A percentile compares a stretch with the other conserved stretches of the same genome.
These are phyloP conservation scores for Achaetomiella virescens DNA, from an alignment of 495 filamentous ascomycete genomes.

Conservation along the genomic window DNA sequence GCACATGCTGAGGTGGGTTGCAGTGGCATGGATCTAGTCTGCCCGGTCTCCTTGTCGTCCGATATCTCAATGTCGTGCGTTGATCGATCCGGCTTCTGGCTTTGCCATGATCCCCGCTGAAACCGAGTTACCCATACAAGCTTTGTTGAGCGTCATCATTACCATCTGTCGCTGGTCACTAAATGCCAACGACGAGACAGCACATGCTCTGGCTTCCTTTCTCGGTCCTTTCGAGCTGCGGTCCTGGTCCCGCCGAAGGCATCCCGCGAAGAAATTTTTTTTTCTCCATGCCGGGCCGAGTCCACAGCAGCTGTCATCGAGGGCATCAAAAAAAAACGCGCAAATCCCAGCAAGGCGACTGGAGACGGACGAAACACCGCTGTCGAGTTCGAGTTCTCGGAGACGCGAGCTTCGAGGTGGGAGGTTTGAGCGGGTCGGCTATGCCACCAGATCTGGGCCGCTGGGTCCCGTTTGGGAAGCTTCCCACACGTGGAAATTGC, in stretches of 20 bases:
- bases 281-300: not conserved
- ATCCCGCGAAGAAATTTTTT: not conserved
- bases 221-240: not conserved
- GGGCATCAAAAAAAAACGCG: not conserved
- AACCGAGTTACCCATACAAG: not conserved
- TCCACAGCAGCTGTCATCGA: not conserved
- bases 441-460: conserved; percentile 4
- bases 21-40: not conserved
- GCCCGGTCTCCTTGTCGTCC: not conserved
- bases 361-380: not conserved
- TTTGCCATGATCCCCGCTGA: not conserved
- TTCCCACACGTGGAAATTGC: conserved; percentile 11
- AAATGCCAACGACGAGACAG: not conserved
- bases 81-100: not conserved
- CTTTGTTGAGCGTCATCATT: no score
- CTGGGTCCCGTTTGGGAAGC: not conserved
- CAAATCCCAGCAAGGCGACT: not conserved
- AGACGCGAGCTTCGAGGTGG: conserved; percentile 3
- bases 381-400: not conserved
- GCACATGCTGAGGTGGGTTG: not conserved
- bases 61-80: not conserved
- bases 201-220: not conserved
- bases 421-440: not conserved
- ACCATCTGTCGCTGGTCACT: not conserved
- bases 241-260: not conserved